Evolutionary conservation across 164 flowering plant genomes (phyloP).

Genomic region (Amborella trichopoda): DNA sequence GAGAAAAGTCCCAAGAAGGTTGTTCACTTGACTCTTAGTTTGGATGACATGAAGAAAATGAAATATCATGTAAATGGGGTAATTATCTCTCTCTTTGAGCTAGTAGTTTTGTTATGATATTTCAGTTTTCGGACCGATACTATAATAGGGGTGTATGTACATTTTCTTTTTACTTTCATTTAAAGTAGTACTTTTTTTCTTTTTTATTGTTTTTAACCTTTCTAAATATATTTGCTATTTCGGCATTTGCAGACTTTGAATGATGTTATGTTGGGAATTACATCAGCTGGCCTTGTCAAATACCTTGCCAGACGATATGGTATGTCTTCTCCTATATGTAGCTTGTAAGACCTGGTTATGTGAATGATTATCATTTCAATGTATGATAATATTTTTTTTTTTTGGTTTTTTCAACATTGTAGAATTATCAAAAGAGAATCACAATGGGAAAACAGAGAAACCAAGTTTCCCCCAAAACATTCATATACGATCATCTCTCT

Average conservation of each 20-base stretch:
- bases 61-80: slow-evolving; percentile 36
- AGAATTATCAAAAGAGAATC: not conserved
- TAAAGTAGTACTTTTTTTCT: not conserved
- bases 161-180: not conserved
- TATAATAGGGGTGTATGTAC: no score
- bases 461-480: slow-evolving; percentile 25
- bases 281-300: slow-evolving; percentile 26
- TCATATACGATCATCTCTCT: slow-evolving; percentile 35
- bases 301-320: slow-evolving; percentile 25
- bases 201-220: not conserved
- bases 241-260: slow-evolving; percentile 25
- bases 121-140: no score
- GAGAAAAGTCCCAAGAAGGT: slow-evolving; percentile 16
- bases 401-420: no score
- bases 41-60: slow-evolving; percentile 52
- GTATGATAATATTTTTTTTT: no score
- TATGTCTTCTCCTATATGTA: no score
- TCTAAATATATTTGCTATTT: no score
- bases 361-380: no score
- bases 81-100: not conserved
- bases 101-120: no score
- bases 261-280: slow-evolving; percentile 32
- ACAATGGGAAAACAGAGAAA: slow-evolving; percentile 10
- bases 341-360: no score
- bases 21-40: slow-evolving; percentile 31